Conservation (phyloP, 352 stramenopile genomes). For the Peronospora farinosa region DNA sequence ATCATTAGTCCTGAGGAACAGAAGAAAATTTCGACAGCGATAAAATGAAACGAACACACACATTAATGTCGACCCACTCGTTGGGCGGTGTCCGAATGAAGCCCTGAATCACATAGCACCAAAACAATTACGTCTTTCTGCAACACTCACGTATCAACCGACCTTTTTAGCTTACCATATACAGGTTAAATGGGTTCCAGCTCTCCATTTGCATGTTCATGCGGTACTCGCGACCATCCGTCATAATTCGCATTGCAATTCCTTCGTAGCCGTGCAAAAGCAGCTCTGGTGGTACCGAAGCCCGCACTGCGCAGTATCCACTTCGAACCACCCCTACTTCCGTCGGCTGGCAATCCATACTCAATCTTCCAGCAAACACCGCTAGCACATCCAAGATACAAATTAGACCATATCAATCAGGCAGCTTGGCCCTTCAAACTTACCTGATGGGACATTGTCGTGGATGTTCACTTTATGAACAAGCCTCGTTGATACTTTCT, state of each 20-base stretch:
- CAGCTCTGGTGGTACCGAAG: conserved; percentile 42
- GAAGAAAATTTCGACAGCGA: not conserved
- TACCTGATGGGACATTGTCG: conserved; percentile 49
- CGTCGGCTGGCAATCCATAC: conserved; percentile 67
- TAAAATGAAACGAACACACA: conserved; percentile 18
- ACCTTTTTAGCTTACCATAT: conserved; percentile 52
- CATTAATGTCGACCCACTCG: conserved; percentile 79
- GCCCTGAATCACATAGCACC: conserved; percentile 29
- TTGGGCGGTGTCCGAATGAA: conserved; percentile 77
- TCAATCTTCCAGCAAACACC: conserved; percentile 67
- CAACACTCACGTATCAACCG: not conserved
- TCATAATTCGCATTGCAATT: conserved; percentile 82
- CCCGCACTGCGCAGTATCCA: conserved; percentile 77
- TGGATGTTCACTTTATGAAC: conserved; percentile 45
- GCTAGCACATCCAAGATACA: conserved; percentile 21
- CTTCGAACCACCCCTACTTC: conserved; percentile 74
- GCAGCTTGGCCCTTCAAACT: not conserved
- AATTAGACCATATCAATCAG: conserved; percentile 3
- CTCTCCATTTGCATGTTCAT: conserved; percentile 83
- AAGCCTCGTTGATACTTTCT: conserved; percentile 21
- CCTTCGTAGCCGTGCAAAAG: conserved; percentile 79
- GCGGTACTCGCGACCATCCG: conserved; percentile 77
- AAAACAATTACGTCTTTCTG: not conserved
- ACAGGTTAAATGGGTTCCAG: conserved; percentile 84
- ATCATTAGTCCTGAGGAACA: not conserved